Percentiles rank a stretch among this genome's conserved stretches.
These are phyloP conservation scores for Lecanicillium sp. DNA, from an alignment of 2,329 filamentous ascomycete genomes.

Conservation along the genomic window DNA sequence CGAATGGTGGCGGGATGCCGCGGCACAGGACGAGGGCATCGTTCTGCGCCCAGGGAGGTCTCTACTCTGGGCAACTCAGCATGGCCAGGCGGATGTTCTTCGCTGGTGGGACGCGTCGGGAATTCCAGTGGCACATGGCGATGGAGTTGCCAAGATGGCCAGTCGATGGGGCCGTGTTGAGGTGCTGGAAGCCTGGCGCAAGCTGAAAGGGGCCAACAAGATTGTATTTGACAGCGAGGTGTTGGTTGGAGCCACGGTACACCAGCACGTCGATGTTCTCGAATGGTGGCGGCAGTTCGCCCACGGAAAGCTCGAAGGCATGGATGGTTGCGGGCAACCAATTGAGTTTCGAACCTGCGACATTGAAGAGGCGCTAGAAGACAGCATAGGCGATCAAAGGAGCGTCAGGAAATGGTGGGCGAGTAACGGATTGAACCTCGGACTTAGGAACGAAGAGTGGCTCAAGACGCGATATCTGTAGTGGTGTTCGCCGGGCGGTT, in stretches of 20 bases:
- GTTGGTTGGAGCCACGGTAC: conserved; percentile 77
- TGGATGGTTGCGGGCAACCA: conserved; percentile 48
- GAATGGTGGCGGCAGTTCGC: conserved; percentile 85
- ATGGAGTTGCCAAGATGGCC: conserved; percentile 75
- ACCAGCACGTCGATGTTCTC: conserved; percentile 73
- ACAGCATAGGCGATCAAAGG: conserved; percentile 67
- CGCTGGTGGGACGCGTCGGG: conserved; percentile 83
- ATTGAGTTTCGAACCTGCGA: conserved; percentile 94
- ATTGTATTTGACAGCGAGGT: conserved; percentile 77
- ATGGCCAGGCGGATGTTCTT: conserved; percentile 68
- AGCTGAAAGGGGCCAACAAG: conserved; percentile 53
- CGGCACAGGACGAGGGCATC: conserved; percentile 47
- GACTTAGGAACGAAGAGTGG: conserved; percentile 80
- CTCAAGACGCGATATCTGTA: conserved; percentile 71
- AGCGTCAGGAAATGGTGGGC: conserved; percentile 83
- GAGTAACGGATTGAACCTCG: conserved; percentile 70
- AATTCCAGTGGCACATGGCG: conserved; percentile 71
- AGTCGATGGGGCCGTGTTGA: conserved; percentile 77
- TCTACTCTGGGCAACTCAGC: conserved; percentile 75
- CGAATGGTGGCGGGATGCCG: conserved; percentile 83
- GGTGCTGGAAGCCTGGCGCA: conserved; percentile 75
- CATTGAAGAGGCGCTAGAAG: conserved; percentile 89
- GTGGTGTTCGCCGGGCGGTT: no score
- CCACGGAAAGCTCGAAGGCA: conserved; percentile 43
- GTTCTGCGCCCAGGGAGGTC: conserved; percentile 75